Conservation (phyloP, 768 basidiomycete species). For the Lentinula lateritia region DNA sequence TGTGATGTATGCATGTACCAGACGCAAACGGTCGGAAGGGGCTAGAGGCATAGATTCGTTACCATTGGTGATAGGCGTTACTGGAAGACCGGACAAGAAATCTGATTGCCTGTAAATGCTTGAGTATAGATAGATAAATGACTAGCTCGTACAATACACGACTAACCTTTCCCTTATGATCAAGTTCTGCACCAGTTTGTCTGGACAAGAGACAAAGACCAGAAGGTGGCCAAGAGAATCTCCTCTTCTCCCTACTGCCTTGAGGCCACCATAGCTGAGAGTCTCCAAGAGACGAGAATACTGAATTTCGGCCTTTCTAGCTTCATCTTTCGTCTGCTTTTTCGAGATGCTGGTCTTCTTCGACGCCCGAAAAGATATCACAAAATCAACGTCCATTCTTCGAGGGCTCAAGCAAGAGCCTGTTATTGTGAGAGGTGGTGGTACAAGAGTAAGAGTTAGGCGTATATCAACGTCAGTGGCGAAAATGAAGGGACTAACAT, state of each 20-base stretch:
- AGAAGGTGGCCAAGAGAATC: slow-evolving; percentile 70
- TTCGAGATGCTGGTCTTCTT: slow-evolving; percentile 49
- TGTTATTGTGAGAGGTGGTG: background rate
- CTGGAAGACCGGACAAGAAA: slow-evolving; percentile 72
- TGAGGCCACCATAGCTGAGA: slow-evolving; percentile 58
- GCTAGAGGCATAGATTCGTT: slow-evolving; percentile 37
- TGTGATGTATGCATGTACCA: slow-evolving; percentile 68
- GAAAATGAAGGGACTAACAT: background rate
- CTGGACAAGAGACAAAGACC: slow-evolving; percentile 69
- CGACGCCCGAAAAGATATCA: slow-evolving; percentile 63
- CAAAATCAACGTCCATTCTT: slow-evolving; percentile 63
- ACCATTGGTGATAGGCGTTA: slow-evolving; percentile 39
- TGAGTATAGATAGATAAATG: background rate
- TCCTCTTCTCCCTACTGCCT: slow-evolving; percentile 72
- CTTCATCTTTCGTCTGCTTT: slow-evolving; percentile 55
- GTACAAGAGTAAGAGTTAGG: background rate
- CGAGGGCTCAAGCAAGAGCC: slow-evolving; percentile 13
- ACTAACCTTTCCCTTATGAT: slow-evolving; percentile 72
- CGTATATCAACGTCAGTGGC: background rate
- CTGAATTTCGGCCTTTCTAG: slow-evolving; percentile 60
- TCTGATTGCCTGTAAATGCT: slow-evolving; percentile 55
- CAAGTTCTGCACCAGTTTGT: slow-evolving; percentile 54
- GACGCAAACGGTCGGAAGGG: slow-evolving; percentile 76
- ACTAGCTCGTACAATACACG: background rate
- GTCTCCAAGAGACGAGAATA: slow-evolving; percentile 59